phyloP scores from a whole-genome alignment of 768 basidiomycete species.

The Leccinellum rugosiceps region DNA sequence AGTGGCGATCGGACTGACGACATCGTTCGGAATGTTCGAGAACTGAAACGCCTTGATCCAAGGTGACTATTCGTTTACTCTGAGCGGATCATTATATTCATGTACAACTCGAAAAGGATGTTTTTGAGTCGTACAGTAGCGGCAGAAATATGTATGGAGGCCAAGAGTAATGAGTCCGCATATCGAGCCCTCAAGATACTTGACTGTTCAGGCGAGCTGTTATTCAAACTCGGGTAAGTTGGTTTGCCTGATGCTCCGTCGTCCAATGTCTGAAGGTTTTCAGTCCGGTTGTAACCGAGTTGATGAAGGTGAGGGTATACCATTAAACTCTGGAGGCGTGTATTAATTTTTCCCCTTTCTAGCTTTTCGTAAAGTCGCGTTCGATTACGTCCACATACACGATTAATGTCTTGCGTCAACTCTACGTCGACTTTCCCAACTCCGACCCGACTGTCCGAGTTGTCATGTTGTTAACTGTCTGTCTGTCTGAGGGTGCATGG shows the following conservation, averaged over 20 bases:
- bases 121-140: slow-evolving; percentile 82
- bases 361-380: slow-evolving; percentile 72
- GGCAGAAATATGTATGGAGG: slow-evolving; percentile 80
- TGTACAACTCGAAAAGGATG: slow-evolving; percentile 49
- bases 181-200: slow-evolving; percentile 67
- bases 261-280: slow-evolving; percentile 12
- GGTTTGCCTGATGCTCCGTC: neutral
- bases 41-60: slow-evolving; percentile 65
- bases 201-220: slow-evolving; percentile 59
- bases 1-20: slow-evolving; percentile 57
- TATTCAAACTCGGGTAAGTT: slow-evolving; percentile 67
- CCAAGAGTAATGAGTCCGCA: slow-evolving; percentile 64
- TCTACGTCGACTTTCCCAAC: slow-evolving; percentile 67
- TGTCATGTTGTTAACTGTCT: slow-evolving; percentile 71
- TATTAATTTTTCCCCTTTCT: slow-evolving; percentile 9
- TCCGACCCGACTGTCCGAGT: slow-evolving; percentile 58
- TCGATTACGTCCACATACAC: slow-evolving; percentile 53
- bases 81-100: slow-evolving; percentile 2
- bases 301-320: slow-evolving; percentile 53
- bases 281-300: slow-evolving; percentile 51
- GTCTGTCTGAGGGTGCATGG: slow-evolving; percentile 37
- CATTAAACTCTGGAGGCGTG: neutral
- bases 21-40: slow-evolving; percentile 66
- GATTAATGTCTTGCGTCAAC: slow-evolving; percentile 52
- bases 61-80: slow-evolving; percentile 42